phyloP scores from a whole-genome alignment of 805 yeast species.

The Schwanniomyces pseudopolymorphus region DNA sequence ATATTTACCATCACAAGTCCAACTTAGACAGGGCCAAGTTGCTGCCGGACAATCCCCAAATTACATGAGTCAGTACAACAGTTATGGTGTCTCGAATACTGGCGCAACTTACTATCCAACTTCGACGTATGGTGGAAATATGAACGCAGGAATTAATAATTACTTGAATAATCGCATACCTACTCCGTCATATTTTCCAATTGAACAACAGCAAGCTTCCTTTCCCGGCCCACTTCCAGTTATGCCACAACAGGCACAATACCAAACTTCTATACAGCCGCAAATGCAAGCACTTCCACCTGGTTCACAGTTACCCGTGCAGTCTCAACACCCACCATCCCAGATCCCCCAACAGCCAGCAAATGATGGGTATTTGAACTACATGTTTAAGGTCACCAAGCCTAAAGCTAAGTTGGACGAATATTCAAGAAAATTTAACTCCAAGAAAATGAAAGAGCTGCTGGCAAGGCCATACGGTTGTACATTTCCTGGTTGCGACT shows the following conservation, averaged over 20 bases:
- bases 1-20: neutral
- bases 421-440: constrained; percentile 8
- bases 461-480: constrained; percentile 39
- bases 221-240: neutral
- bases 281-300: neutral
- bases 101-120: neutral
- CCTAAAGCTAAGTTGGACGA: constrained; percentile 10
- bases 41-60: neutral
- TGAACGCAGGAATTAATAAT: neutral
- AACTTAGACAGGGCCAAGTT: neutral
- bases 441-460: constrained; percentile 6
- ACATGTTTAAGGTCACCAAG: constrained; percentile 10
- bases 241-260: constrained; percentile 1
- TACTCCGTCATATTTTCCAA: constrained; percentile 1
- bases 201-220: constrained; percentile 2
- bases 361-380: constrained; percentile 1
- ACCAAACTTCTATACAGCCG: neutral
- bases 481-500: constrained; percentile 47
- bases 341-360: constrained; percentile 4
- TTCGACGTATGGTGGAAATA: neutral
- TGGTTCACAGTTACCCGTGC: constrained; percentile 1
- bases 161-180: constrained; percentile 7
- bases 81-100: neutral
- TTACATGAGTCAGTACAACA: neutral
- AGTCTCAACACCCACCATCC: neutral